Conservation (phyloP, 305 asterid species). For the Ajuga reptans region DNA sequence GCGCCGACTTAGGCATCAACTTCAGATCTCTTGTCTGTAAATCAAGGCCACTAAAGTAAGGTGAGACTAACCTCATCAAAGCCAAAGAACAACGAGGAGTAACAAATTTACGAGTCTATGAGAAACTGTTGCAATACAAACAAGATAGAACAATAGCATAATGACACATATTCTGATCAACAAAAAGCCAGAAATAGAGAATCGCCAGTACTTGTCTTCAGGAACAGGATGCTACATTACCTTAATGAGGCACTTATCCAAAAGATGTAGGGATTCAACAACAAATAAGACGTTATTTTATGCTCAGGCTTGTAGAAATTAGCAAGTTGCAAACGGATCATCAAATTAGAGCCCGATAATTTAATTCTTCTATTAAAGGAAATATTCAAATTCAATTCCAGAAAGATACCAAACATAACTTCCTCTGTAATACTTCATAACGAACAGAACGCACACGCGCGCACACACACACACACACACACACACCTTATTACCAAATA, state of each 20-base stretch:
- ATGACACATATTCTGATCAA: background rate
- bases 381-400: background rate
- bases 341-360: background rate
- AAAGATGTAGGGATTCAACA: slow-evolving; percentile 2
- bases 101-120: background rate
- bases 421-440: background rate
- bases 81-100: background rate
- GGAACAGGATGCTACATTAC: background rate
- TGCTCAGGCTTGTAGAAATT: background rate
- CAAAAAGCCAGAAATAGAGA: background rate
- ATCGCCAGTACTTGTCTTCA: background rate
- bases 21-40: slow-evolving; percentile 75
- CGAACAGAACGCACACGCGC: background rate
- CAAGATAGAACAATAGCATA: background rate
- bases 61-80: background rate
- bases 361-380: background rate
- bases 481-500: background rate
- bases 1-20: slow-evolving; percentile 51
- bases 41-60: slow-evolving; percentile 19
- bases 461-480: too few relatives aligned
- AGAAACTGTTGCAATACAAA: background rate
- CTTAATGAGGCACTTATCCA: background rate
- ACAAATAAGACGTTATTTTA: background rate
- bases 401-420: background rate
- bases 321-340: background rate